Evolutionary conservation across 1,284 basidiomycete species (phyloP), one percentile per base, ranked within the genome.

Genomic region (Papiliotrema terrestris): DNA sequence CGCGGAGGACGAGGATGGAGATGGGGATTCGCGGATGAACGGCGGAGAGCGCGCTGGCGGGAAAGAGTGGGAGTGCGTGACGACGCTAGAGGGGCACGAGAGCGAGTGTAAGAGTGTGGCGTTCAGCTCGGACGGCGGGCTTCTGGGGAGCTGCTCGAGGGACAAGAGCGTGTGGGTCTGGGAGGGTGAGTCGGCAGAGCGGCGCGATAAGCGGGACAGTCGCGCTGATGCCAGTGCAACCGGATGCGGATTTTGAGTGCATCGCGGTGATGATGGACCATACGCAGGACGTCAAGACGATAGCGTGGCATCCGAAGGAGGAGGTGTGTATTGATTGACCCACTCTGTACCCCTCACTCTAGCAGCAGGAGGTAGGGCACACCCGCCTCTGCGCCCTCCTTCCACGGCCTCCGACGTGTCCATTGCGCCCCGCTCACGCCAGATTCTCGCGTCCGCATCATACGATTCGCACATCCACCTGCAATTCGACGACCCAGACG

Each of bases 101-200:
- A 94, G 88, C 49, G 96, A 99, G 74, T 97, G 94, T 80, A 99
- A 99, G 80, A 84, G 87, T 62, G 89, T 98, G 0, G 89, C 86
- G 2, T 98, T 91, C 77, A 94, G 89, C 19, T 65, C 69, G 29
- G 80, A 80, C 23, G 96, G 94, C 0, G 87, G 82, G 5, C 77
- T 97, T 25, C 80, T 99, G 17, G 95, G 95, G 6, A 93, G 87
- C 65, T 97, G 94, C 71, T 89, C 89, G 65, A 81, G 96, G 56
- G 96, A 98, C 78, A 97, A 98, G 78, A 91, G 89, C 15, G 94
- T 98, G 0, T 98, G 96, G 96, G 84, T 98, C 47, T 99, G 96
- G 95, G 96, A 98, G 82, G 89, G 91, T 88, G 71, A 71, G 80
- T 72, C 2, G 36, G 3, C 29, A 3, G 11, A 17, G n/a, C n/a